Base-by-base conservation (phyloP, 768 basidiomycete genomes). In the Amanita jacksonii region DNA sequence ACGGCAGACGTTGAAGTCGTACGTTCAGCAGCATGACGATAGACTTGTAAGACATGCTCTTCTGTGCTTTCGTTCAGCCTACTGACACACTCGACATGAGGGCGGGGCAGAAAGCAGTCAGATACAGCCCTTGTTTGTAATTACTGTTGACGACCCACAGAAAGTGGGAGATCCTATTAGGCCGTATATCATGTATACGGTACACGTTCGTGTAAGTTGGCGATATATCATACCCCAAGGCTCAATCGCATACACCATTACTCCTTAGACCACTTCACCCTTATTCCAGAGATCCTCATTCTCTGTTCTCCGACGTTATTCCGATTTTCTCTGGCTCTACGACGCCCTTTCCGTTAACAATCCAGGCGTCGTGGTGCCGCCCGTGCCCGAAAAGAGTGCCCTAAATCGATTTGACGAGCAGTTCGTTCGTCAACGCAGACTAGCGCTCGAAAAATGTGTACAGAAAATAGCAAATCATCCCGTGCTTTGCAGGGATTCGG, bases 291-390 rank as follows among this genome's bases (percentile, higher is more conserved):
- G 87, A 67, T 76, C 81, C 1, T 67, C 79, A 1, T 94, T 96
- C 60, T 93, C 92, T 2, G 96, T 97, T 41, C 78, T 99, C 1
- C 77, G 96, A n/a, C 81, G 96, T 24, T 99, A 96, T 62, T 91
- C 89, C 5, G 94, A 99, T 62, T 99, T 98, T 55, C 74, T 97
- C 15, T 98, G 96, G 96, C 63, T 99, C 1, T 96, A 88, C 60
- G 90, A 92, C 55, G 79, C 84, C 0, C 73, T 99, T 1, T 82
- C 81, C 0, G 59, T 64, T 52, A 97, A 97, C 62, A 98, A 98
- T 56, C 93, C 94, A 3, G 96, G 96, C 7, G 92, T 98, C 2
- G 85, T 98, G 30, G 91, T 99, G 0, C 96, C 96, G 6, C 94
- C 94, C 0, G 87, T 85, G 4, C 96, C 96, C 0, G 96, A 94